Evolutionary conservation across 1,139 yeast genomes (phyloP).

Genomic region (Candida buenavistaensis): DNA sequence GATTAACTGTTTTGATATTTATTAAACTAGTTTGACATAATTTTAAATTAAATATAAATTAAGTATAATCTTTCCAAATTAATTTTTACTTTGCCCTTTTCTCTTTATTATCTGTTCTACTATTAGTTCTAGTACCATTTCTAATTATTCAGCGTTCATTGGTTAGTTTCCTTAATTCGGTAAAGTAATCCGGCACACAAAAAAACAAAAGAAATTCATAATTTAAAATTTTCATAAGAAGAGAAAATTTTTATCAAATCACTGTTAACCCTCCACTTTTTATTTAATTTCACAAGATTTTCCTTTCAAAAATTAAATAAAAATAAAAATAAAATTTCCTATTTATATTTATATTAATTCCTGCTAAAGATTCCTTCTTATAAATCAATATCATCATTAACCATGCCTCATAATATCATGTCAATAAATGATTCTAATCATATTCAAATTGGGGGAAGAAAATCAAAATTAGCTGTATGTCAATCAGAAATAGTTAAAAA

Average conservation of each 20-base stretch:
- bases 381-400: not conserved
- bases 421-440: conserved; percentile 18
- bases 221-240: not conserved
- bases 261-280: not conserved
- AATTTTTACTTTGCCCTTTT: no score
- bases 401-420: conserved; percentile 18
- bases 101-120: no score
- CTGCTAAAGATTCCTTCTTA: not conserved
- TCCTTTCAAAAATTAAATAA: no score
- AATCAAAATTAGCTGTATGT: conserved; percentile 80
- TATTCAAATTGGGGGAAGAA: conserved; percentile 80
- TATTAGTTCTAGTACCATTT: no score
- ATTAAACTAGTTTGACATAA: no score
- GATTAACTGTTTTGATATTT: no score
- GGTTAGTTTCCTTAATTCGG: not conserved
- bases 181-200: not conserved
- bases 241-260: not conserved
- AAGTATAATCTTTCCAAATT: no score
- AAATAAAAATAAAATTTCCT: no score
- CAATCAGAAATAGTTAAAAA: conserved; percentile 79
- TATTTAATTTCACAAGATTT: not conserved
- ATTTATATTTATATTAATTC: not conserved
- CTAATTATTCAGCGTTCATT: not conserved
- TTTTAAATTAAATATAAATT: no score
- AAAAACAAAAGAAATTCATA: not conserved